Conservation (phyloP, 2,329 filamentous ascomycete genomes). For the Pestalotiopsis fici region DNA sequence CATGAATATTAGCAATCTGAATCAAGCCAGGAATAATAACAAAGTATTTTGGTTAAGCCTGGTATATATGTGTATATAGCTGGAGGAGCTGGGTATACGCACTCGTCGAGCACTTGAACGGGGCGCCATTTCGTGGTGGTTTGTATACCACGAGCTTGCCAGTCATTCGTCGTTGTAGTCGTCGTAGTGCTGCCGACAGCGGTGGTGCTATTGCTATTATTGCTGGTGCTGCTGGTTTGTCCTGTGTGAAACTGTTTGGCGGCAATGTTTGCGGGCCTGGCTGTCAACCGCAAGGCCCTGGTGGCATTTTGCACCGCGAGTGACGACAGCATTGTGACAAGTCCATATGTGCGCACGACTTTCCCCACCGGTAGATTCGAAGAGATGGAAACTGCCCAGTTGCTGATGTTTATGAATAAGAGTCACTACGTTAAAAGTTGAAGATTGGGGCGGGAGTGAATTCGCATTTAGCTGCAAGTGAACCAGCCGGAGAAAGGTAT, state of each 20-base stretch:
- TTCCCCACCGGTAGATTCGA: neutral
- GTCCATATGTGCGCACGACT: slow-evolving; percentile 25
- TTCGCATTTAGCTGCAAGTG: neutral
- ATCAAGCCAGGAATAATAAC: neutral
- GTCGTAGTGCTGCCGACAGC: neutral
- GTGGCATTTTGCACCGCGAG: slow-evolving; percentile 46
- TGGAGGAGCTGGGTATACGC: slow-evolving; percentile 25
- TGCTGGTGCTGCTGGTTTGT: neutral
- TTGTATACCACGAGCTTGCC: slow-evolving; percentile 19
- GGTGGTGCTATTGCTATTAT: slow-evolving; percentile 10
- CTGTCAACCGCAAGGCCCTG: slow-evolving; percentile 30
- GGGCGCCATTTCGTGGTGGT: slow-evolving; percentile 57
- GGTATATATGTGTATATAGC: neutral
- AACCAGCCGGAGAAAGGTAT: neutral
- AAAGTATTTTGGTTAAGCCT: neutral
- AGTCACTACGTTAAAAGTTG: neutral
- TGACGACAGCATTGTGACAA: slow-evolving; percentile 43
- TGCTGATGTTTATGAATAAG: neutral
- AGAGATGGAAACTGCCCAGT: neutral
- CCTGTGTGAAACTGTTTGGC: neutral
- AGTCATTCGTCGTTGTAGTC: neutral
- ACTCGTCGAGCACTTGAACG: slow-evolving; percentile 67
- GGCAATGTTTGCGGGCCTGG: slow-evolving; percentile 13
- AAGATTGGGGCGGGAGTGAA: neutral
- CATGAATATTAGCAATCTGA: neutral